phyloP scores from a whole-genome alignment of 2,329 filamentous ascomycete genomes.

The Rhinocladiella similis region DNA sequence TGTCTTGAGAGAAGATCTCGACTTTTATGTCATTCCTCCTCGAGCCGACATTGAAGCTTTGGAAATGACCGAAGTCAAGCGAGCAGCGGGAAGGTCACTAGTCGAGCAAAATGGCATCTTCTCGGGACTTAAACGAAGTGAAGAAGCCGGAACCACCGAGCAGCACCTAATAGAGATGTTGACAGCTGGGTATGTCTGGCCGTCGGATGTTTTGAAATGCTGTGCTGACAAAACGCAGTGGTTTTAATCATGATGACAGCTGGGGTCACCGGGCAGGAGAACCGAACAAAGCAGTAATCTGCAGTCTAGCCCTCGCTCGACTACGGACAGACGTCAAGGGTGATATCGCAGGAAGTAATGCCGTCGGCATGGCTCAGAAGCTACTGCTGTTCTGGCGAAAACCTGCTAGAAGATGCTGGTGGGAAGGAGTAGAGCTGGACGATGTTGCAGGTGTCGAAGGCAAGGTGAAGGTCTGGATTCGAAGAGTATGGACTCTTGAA shows the following conservation, averaged over 20 bases:
- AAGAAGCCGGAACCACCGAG: conserved; percentile 94
- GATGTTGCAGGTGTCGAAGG: conserved; percentile 88
- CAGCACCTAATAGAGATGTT: conserved; percentile 99
- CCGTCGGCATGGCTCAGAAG: conserved; percentile 98
- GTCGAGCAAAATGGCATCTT: conserved; percentile 93
- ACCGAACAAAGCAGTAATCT: conserved; percentile 97
- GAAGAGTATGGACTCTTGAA: conserved; percentile 96
- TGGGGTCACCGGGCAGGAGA: conserved; percentile 98
- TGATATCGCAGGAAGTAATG: conserved; percentile 70
- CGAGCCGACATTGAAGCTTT: conserved; percentile 76
- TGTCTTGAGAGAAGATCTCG: conserved; percentile 89
- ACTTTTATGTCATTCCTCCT: conserved; percentile 96
- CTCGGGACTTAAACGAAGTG: conserved; percentile 88
- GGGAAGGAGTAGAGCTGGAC: conserved; percentile 93
- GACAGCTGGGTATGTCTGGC: conserved; percentile 78
- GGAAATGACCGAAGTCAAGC: conserved; percentile 96
- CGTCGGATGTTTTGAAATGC: neutral
- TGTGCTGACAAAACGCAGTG: conserved; percentile 54
- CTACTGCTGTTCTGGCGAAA: conserved; percentile 97
- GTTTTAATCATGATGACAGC: conserved; percentile 90
- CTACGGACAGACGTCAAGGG: conserved; percentile 86
- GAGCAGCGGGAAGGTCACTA: conserved; percentile 83
- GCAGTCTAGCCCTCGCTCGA: conserved; percentile 88
- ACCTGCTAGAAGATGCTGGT: conserved; percentile 94
- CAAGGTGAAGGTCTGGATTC: conserved; percentile 95